phyloP scores from a whole-genome alignment of 257 asterid genomes.

The Fraxinus excelsior region DNA sequence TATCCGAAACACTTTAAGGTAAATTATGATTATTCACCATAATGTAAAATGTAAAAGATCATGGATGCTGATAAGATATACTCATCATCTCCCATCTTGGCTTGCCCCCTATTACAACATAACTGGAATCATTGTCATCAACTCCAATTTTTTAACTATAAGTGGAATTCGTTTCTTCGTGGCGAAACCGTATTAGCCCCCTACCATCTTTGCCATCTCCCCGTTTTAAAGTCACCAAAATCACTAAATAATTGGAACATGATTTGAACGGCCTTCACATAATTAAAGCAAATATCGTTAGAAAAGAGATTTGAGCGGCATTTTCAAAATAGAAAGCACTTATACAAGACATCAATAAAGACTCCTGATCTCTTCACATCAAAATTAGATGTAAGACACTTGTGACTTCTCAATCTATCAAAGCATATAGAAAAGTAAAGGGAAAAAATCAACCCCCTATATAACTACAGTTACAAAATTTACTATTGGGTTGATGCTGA shows the following conservation, averaged over 20 bases:
- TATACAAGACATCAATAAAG: constrained; percentile 36
- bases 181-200: too few relatives aligned
- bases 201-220: too few relatives aligned
- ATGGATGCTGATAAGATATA: not conserved
- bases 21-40: too few relatives aligned
- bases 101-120: too few relatives aligned
- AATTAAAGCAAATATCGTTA: not conserved
- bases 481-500: constrained; percentile 23
- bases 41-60: not conserved
- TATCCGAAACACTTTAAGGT: too few relatives aligned
- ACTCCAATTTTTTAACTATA: not conserved
- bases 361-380: constrained; percentile 43
- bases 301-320: constrained; percentile 21
- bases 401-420: constrained; percentile 36
- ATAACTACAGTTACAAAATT: constrained; percentile 17
- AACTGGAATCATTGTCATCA: not conserved
- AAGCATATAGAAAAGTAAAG: constrained; percentile 34
- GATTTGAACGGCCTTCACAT: not conserved
- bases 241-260: not conserved
- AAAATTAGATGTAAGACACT: constrained; percentile 43
- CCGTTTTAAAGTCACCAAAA: too few relatives aligned
- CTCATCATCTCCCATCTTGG: not conserved
- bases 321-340: constrained; percentile 20
- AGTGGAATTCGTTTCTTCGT: too few relatives aligned
- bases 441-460: constrained; percentile 18